Conservation (phyloP, 2,329 filamentous ascomycete species). For the Helotiales sp. region DNA sequence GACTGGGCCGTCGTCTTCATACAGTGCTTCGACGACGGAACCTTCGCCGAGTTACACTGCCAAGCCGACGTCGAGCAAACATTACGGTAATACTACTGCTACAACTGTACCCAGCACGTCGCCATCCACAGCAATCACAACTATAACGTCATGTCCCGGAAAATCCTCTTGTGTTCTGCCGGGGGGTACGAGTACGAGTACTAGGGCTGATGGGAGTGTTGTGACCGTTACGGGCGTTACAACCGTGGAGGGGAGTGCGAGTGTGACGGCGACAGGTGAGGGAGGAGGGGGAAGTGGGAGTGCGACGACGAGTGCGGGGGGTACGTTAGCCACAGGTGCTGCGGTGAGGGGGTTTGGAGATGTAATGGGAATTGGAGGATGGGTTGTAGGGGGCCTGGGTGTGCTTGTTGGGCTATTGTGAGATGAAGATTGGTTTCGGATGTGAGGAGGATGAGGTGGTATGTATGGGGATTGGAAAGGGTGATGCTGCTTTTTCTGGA, state of each 20-base stretch:
- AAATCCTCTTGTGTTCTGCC: conserved; percentile 15
- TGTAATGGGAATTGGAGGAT: not conserved
- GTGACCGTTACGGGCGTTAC: conserved; percentile 13
- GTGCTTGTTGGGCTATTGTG: not conserved
- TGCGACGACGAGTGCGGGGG: conserved; percentile 2
- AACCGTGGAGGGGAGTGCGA: not conserved
- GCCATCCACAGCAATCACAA: conserved; percentile 8
- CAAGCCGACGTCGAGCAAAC: not conserved
- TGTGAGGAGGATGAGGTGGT: too few relatives aligned
- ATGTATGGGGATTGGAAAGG: too few relatives aligned
- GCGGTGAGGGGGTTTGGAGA: not conserved
- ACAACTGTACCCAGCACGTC: too few relatives aligned
- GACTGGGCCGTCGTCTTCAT: not conserved
- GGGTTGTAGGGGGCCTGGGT: not conserved
- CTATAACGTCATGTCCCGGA: conserved; percentile 11
- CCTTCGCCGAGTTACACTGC: not conserved
- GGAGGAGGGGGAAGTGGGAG: not conserved
- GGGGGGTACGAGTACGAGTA: too few relatives aligned
- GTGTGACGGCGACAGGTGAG: not conserved
- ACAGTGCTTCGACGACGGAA: not conserved
- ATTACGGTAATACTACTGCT: not conserved
- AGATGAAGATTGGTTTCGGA: not conserved
- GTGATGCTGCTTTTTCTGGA: too few relatives aligned
- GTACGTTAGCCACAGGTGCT: not conserved
- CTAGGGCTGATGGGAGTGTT: too few relatives aligned